Base-by-base conservation (phyloP, 1,284 basidiomycete genomes). In the Puccinia hordei region DNA sequence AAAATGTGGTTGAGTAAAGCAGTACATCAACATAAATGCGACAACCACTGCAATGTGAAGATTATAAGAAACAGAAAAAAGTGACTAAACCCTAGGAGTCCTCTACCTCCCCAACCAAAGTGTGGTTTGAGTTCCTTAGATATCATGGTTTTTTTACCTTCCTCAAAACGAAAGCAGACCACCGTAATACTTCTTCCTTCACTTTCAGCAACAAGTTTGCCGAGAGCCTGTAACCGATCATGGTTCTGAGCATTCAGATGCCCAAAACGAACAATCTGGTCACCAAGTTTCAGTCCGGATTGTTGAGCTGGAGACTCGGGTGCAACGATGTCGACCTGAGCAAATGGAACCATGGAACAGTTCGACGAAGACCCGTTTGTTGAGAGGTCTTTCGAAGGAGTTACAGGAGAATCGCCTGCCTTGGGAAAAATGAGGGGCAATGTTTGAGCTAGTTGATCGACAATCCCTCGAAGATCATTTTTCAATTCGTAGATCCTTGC, bases 91-190 rank as follows among this genome's bases (percentile, higher is more conserved):
- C 76, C 76, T 38, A 79, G 27, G 4, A 71, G 51, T 33, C 76
- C 76, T 41, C 76, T 79, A 27, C 76, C 76, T 5, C 76, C 76
- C 76, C 76, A 79, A 8, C 66, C 76, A 33, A 53, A 79, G 2
- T 33, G n/a, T 0, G 76, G 76, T 13, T 69, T 59, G 27, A 79
- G 55, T 57, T 59, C 49, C 35, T 71, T 35, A 19, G 53, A 79
- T 9, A 71, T 57, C 76, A 79, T 79, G n/a, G 33, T 33, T n/a
- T 55, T 30, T 46, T 59, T 71, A 19, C 46, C 66, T n/a, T 41
- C 53, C 24, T 68, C 46, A 12, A 44, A 44, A 44, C 76, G 65
- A 44, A 79, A 79, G 65, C 76, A 79, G 17, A 71, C 65, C 9
- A 79, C 65, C 0, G 27, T 55, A 30, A 79, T 30, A 55, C n/a